Base-by-base conservation (phyloP, 257 asterid species). In the Primulina tabacum region DNA sequence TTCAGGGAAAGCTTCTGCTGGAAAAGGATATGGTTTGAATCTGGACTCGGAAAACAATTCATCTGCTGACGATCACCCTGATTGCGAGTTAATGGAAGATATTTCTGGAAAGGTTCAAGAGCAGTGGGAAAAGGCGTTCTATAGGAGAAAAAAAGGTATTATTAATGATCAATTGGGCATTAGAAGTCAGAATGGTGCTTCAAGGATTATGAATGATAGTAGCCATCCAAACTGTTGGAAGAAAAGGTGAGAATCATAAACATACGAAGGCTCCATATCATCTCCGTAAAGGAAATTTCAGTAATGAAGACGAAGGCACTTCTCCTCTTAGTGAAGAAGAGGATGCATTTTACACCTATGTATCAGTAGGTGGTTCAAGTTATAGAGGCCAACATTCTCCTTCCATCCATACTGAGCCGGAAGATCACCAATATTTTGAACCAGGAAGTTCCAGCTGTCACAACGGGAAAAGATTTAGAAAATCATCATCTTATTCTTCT, bases 101-200 rank as follows among this genome's bases (percentile, higher is more conserved):
- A 75, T 78, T 76, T 84, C 80, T 75, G 90, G 95, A 4, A 55
- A 76, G 76, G 77, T 90, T 76, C 86, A 84, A 60, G 89, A 89
- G 77, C 78, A 75, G 76, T 93, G 99, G 99, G 92, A 88, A 78
- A 85, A 77, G 75, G 97, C 99, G 76, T 86, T 76, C 58, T 78
- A 68, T 18, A 88, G 77, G 86, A 86, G 91, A 74, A 85, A 67
- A 71, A 78, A 72, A 65, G 80, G 80, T 71, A 55, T 20, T 57
- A 73, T 21, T 59, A 67, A 65, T 73, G 84, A 76, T 70, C 77
- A 60, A 74, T 71, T 85, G 33, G 85, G 79, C 73, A 26, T 32
- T 60, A 76, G 73, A 67, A 79, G 60, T 68, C 64, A 68, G 62
- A 76, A 66, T 35, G 56, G 67, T 64, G 75, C 80, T 53, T 77